Evolutionary conservation across 331 rosid species (phyloP), one percentile per base, ranked within the genome.

Genomic region (Ulmus americana): DNA sequence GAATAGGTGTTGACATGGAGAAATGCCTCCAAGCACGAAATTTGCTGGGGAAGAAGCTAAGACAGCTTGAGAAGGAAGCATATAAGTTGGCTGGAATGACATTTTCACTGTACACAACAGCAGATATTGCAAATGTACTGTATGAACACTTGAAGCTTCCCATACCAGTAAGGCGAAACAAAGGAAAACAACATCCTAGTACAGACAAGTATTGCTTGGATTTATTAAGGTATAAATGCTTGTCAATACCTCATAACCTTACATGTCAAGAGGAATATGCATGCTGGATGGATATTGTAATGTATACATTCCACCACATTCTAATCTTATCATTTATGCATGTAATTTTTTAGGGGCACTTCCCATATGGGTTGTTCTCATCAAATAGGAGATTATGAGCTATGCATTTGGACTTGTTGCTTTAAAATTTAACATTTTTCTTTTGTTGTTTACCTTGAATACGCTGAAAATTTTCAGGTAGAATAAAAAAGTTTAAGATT

Each of bases 1-100:
- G 98, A 50, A 88, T 92, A 49, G 98, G 98, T 67, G 91, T 92
- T 53, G 91, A 92, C 83, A 75, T 92, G 86, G 95, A 89, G 83
- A 77, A 89, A 49, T 92, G 95, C 77, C 83, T 86, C 66, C 86
- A 75, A 67, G 95, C 97, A 66, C 95, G 98, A 57, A 83, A 81
- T 74, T 74, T 82, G 77, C 72, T 89, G 85, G 86, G 82, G 28
- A 86, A 79, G 64, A 89, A 88, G 75, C 87, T 89, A 45, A 82
- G 76, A 74, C 61, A 69, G 73, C 97, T 92, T 45, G 98, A 92
- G 80, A 88, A 84, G 78, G 97, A 92, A 86, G 96, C 98, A 72
- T 79, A 82, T 75, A 79, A 73, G 68, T 79, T 89, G 68, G 95
- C 97, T 71, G 98, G 95, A 63, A 79, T 74, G 76, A 77, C 83